Base-by-base conservation (phyloP, 768 basidiomycete species). In the Dacryopinax primogenitus region DNA sequence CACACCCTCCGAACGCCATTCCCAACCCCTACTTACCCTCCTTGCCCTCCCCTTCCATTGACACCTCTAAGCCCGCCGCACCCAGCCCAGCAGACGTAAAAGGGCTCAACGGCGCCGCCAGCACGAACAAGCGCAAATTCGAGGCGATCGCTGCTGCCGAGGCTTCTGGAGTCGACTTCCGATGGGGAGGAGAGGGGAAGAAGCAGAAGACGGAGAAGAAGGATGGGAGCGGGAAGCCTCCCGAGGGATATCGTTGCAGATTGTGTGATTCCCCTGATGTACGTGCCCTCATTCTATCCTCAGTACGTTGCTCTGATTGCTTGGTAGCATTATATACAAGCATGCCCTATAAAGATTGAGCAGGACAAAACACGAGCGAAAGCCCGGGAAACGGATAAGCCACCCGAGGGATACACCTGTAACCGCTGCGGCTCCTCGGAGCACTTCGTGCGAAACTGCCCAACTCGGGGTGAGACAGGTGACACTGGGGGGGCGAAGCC, bases 381-480 rank as follows among this genome's bases (percentile, higher is more conserved):
- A 67, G 68, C 34, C 9, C 44, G 62, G 1, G 84, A 88, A 64
- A 79, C 87, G 67, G 78, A 78, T 15, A 85, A 83, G 65, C 91
- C 92, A 6, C 85, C 88, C 47, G 90, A 92, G 70, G 83, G 85
- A 30, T 97, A 97, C 70, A 74, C 91, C 11, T 96, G 94, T 79
- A 90, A 83, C 71, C 83, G 92, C 28, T 97, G 93, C 70, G 82
- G 84, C 68, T 82, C 79, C 41, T 79, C 86, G 37, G 92, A 87
- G 33, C 93, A 96, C 73, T 85, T 88, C 70, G 83, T 95, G 64
- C 86, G 89, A 36, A 91, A 95, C 72, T 95, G 92, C 75, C 92
- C 94, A 1, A 85, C 86, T 11, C 83, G 82, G 72, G 81, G 88
- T 69, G 84, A 84, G 26, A 78, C 83, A 2, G 90, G 90, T 13